phyloP scores from a whole-genome alignment of 495 filamentous ascomycete species.

The Annulohypoxylon nitens region DNA sequence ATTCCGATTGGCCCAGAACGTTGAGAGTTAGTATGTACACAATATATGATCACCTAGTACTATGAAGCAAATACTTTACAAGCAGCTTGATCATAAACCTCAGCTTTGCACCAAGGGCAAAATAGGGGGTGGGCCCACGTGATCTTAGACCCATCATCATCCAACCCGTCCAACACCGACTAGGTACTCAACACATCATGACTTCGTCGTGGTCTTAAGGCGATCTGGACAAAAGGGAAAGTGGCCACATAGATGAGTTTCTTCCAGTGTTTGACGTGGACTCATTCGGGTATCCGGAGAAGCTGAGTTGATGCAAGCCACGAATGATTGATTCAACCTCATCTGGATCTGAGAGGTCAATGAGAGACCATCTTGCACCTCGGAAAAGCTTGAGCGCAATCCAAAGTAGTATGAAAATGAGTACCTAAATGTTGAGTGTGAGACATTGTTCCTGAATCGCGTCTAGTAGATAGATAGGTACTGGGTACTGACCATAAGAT shows the following conservation, averaged over 20 bases:
- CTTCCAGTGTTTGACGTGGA: background rate
- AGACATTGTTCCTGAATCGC: slow-evolving; percentile 6
- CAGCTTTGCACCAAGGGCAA: no score
- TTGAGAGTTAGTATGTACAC: no score
- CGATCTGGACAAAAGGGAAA: slow-evolving; percentile 3
- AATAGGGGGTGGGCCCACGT: no score
- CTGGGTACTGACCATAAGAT: slow-evolving; percentile 53
- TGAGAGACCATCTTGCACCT: slow-evolving; percentile 47
- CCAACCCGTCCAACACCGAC: no score
- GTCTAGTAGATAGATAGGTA: background rate
- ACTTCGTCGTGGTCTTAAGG: background rate
- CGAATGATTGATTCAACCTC: slow-evolving; percentile 27
- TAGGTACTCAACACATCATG: background rate
- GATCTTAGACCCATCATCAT: no score
- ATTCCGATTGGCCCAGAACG: no score
- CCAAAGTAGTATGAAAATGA: slow-evolving; percentile 53
- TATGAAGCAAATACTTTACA: no score
- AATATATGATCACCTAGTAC: no score
- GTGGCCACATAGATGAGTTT: slow-evolving; percentile 8
- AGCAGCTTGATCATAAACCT: no score
- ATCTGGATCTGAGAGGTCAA: slow-evolving; percentile 49
- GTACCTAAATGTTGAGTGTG: slow-evolving; percentile 29
- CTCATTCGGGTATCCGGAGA: slow-evolving; percentile 16
- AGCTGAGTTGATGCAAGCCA: slow-evolving; percentile 25
- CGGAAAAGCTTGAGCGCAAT: slow-evolving; percentile 49